Conservation (phyloP, 176 grass and related monocot genomes). For the Puccinellia tenuiflora region DNA sequence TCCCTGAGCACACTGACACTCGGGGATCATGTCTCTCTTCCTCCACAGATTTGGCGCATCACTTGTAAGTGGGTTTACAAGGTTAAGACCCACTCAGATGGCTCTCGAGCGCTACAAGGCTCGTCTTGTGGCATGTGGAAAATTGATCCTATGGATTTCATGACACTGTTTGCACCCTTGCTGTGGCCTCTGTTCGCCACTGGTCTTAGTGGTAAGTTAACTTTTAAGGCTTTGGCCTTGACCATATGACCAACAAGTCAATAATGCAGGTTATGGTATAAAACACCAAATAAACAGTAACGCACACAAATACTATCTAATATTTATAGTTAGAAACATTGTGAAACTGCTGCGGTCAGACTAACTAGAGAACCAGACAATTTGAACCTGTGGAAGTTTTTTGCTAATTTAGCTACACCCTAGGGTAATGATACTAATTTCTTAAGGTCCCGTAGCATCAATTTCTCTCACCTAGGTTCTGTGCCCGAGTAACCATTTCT, state of each 20-base stretch:
- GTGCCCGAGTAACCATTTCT: neutral
- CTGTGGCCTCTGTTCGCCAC: neutral
- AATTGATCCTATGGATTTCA: neutral
- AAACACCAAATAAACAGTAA: neutral
- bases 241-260: neutral
- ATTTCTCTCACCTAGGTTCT: neutral
- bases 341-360: neutral
- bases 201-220: neutral
- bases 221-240: neutral
- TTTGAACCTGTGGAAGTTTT: neutral
- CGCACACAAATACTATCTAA: neutral
- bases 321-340: neutral
- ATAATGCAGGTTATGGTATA: neutral
- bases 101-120: neutral
- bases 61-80: neutral
- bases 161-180: neutral
- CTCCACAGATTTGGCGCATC: neutral
- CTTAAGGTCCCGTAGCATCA: neutral
- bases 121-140: neutral
- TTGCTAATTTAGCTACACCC: neutral
- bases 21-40: neutral
- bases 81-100: neutral
- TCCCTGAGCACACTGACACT: neutral
- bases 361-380: neutral
- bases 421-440: neutral